Evolutionary conservation across 192 early-diverging fungal species (phyloP).

Genomic region (Linnemannia schmuckeri): DNA sequence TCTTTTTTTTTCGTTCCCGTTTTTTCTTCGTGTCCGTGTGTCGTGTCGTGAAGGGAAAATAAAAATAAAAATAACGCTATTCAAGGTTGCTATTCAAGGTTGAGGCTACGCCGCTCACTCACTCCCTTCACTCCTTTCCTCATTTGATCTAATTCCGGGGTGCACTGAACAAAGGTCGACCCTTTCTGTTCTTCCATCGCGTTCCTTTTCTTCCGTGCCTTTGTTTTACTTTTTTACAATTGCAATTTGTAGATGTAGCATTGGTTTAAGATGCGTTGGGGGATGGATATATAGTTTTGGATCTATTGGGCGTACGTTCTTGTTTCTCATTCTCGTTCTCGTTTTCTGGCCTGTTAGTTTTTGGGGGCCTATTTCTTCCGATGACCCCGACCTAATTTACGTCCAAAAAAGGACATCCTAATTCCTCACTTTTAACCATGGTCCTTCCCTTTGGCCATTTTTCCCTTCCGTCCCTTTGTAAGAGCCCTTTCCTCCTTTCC

Average conservation of each 20-base stretch:
- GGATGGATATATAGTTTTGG: background rate
- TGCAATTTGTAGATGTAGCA: background rate
- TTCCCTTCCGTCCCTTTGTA: background rate
- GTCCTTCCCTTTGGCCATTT: background rate
- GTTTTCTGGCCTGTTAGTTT: background rate
- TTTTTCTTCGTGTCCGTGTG: background rate
- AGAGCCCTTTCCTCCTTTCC: background rate
- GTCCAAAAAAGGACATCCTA: slow-evolving; percentile 20
- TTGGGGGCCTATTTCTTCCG: slow-evolving; percentile 24
- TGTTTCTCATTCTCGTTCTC: background rate
- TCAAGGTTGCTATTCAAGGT: slow-evolving; percentile 1
- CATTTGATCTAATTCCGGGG: slow-evolving; percentile 1
- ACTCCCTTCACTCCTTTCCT: background rate
- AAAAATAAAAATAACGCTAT: slow-evolving; percentile 4
- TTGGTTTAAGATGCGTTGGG: background rate
- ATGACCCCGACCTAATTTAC: slow-evolving; percentile 15
- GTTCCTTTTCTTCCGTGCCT: slow-evolving; percentile 4
- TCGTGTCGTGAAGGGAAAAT: background rate
- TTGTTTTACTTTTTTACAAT: background rate
- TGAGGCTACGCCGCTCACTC: background rate
- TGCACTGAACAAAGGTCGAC: background rate
- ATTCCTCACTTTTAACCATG: background rate
- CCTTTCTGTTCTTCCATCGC: background rate
- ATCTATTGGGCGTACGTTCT: background rate
- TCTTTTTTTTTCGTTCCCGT: background rate